These are phyloP conservation scores for Gamsiella multidivaricata DNA, from an alignment of 192 early-diverging fungal genomes.

Conservation along the genomic window DNA sequence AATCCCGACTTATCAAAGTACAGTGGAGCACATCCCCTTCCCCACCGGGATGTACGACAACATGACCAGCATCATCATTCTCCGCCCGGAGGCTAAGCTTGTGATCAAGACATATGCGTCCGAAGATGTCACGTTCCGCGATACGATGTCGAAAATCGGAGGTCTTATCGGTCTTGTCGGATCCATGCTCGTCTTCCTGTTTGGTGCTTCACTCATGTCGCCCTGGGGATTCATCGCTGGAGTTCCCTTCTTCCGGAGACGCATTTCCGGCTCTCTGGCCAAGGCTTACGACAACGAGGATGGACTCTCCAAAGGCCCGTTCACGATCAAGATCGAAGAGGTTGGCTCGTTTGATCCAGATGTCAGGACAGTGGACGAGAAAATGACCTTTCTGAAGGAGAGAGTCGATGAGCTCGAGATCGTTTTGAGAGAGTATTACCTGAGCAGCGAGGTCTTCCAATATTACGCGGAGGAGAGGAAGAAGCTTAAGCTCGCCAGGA, in stretches of 20 bases:
- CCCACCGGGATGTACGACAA: not conserved
- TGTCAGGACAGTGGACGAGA: not conserved
- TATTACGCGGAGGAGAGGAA: slow-evolving; percentile 10
- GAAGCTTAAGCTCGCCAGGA: not conserved
- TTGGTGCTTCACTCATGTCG: slow-evolving; percentile 14
- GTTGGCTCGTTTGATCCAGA: slow-evolving; percentile 23
- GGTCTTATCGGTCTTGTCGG: slow-evolving; percentile 15
- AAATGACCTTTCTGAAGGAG: slow-evolving; percentile 20
- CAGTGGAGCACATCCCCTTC: slow-evolving; percentile 11
- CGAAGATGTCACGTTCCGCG: slow-evolving; percentile 15
- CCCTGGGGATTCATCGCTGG: slow-evolving; percentile 26
- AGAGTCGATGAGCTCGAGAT: slow-evolving; percentile 34
- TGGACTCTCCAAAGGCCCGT: slow-evolving; percentile 26
- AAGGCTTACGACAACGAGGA: slow-evolving; percentile 8
- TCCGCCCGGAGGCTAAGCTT: slow-evolving; percentile 4
- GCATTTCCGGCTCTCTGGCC: slow-evolving; percentile 13
- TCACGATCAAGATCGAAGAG: slow-evolving; percentile 3
- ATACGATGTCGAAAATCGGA: slow-evolving; percentile 33
- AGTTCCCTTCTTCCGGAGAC: slow-evolving; percentile 18
- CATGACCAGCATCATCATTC: slow-evolving; percentile 15
- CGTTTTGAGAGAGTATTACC: slow-evolving; percentile 32
- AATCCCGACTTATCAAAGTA: slow-evolving; percentile 6
- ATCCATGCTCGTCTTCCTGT: slow-evolving; percentile 20
- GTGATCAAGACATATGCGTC: not conserved
- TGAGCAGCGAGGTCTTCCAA: slow-evolving; percentile 17